Base-by-base conservation (phyloP, 805 yeast species). In the Cyberlindnera xishuangbannaensis region DNA sequence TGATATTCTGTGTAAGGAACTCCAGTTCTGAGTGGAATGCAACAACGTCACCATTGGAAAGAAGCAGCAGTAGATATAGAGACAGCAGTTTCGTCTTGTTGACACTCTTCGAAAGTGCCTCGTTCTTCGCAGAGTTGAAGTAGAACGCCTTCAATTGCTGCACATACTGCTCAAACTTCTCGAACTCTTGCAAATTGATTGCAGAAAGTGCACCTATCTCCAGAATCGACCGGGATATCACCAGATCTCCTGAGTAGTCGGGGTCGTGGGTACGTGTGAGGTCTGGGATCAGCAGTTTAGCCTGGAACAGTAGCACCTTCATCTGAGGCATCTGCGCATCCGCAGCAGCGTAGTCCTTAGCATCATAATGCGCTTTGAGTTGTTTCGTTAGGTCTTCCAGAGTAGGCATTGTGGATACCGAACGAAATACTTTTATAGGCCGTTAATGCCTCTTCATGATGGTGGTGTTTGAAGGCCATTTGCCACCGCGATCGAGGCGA, bases 11-110 rank as follows among this genome's bases (percentile, higher is more conserved):
- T 46, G 70, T 73, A 45, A 87, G 69, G 38, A 65, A 67, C 58
- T 90, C 97, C 41, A 90, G 67, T 56, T 86, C 96, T 18, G 87
- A 79, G 61, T 92, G 97, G 64, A 90, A 92, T 55, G 76, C 76
- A 11, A 94, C 85, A 26, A 87, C 77, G 45, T 80, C 84, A 33
- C 92, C 94, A 50, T 81, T 81, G 7, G 95, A 76, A 41, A 92
- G 69, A 40, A 88, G 62, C 40, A 83, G 71, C 43, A 92, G 62
- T 46, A 92, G 64, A 48, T 85, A 81, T 31, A 92, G 67, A 33
- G 94, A 81, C 33, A 80, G 65, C 48, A 92, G 62, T 58, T 88
- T 81, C 47, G 78, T 70, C 53, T 76, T 77, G 55, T 84, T 83
- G 20, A 67, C 65, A 15, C 84, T 73, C 41, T 57, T 48, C 48